A percentile compares a stretch with the other conserved stretches of the same genome.
These are phyloP conservation scores for Artomyces pyxidatus DNA, from an alignment of 768 basidiomycete genomes.

Conservation along the genomic window DNA sequence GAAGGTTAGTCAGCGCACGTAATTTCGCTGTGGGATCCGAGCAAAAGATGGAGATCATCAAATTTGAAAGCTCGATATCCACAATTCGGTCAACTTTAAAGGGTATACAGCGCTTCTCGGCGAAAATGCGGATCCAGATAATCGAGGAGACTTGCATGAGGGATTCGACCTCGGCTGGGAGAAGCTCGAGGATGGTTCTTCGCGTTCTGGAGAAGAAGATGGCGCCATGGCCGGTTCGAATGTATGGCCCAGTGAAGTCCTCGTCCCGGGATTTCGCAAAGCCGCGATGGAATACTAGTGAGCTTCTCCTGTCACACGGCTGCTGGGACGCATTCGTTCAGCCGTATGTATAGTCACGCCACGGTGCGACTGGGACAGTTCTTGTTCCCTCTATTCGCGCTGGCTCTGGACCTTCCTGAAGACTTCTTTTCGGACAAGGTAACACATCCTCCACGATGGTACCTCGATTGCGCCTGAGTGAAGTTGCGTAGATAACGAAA, in stretches of 20 bases:
- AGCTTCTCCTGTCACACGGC: conserved; percentile 18
- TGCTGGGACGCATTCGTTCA: neutral
- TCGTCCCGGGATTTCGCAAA: conserved; percentile 48
- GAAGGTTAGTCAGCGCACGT: conserved; percentile 34
- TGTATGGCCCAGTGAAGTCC: conserved; percentile 58
- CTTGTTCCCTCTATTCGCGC: conserved; percentile 63
- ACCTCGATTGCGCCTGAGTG: neutral
- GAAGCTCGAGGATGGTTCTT: conserved; percentile 25
- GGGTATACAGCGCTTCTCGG: conserved; percentile 66
- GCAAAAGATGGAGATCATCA: too few relatives aligned
- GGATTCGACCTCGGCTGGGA: conserved; percentile 86
- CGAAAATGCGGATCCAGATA: conserved; percentile 68
- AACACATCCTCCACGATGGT: neutral
- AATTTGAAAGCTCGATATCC: conserved; percentile 51
- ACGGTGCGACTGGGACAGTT: conserved; percentile 43
- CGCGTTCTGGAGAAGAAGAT: conserved; percentile 24
- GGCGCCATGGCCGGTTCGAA: conserved; percentile 67
- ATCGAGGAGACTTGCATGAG: conserved; percentile 83
- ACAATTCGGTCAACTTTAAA: conserved; percentile 63
- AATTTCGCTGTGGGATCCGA: neutral
- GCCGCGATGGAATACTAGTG: conserved; percentile 62
- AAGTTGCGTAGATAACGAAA: conserved; percentile 39
- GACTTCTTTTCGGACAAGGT: conserved; percentile 65
- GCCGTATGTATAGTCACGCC: conserved; percentile 33
- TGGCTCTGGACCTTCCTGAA: conserved; percentile 53